These are phyloP conservation scores for Blastomyces percursus DNA, from an alignment of 2,329 filamentous ascomycete species.

Conservation along the genomic window DNA sequence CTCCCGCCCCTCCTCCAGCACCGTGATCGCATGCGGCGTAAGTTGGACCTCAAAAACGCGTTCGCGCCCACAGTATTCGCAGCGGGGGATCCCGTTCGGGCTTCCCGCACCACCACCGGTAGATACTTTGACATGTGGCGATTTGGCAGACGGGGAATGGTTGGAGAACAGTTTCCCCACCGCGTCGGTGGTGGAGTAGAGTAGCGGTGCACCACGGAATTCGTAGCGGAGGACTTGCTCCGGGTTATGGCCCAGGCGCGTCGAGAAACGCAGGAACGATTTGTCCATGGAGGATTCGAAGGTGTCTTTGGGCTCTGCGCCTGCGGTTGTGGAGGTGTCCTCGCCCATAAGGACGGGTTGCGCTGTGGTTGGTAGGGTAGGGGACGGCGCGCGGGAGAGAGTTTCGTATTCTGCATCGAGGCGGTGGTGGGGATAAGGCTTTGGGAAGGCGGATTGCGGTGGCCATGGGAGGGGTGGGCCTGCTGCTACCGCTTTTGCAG, in stretches of 20 bases:
- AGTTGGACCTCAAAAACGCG: constrained; percentile 88
- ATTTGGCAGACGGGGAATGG: constrained; percentile 18
- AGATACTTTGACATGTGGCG: constrained; percentile 20
- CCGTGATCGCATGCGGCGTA: constrained; percentile 77
- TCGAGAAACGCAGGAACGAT: constrained; percentile 69
- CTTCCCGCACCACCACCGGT: constrained; percentile 22
- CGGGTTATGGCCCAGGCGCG: constrained; percentile 66
- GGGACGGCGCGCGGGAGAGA: constrained; percentile 48
- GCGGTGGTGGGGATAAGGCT: constrained; percentile 64
- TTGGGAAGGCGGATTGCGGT: constrained; percentile 49
- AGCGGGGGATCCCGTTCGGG: constrained; percentile 54
- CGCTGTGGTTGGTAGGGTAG: constrained; percentile 39
- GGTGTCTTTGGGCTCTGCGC: constrained; percentile 50
- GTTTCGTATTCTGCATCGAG: constrained; percentile 90
- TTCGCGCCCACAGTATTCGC: constrained; percentile 60
- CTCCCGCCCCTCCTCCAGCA: constrained; percentile 65
- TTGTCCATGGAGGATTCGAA: constrained; percentile 67
- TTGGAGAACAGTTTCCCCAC: constrained; percentile 54
- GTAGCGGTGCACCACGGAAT: constrained; percentile 58
- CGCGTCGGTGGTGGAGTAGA: constrained; percentile 68
- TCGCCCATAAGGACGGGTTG: constrained; percentile 32
- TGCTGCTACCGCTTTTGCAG: constrained; percentile 20
- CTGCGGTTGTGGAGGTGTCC: constrained; percentile 25
- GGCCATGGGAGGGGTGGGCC: constrained; percentile 62
- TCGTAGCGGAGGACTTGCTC: constrained; percentile 76